These are phyloP conservation scores for Aureobasidium sp. DNA, from an alignment of 2,329 filamentous ascomycete genomes.

Conservation along the genomic window DNA sequence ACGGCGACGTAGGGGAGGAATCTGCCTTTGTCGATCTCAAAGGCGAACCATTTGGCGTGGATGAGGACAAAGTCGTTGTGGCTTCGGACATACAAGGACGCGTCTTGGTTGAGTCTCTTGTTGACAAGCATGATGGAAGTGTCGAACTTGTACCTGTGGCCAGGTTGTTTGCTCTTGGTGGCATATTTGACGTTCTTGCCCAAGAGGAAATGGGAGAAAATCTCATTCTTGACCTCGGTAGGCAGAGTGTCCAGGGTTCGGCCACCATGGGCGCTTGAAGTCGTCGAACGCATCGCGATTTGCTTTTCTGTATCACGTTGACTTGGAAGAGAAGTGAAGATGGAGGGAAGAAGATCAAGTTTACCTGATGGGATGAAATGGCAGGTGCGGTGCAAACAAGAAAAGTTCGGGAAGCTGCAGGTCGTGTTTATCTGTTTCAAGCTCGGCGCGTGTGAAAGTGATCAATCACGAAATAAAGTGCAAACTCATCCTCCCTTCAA, in stretches of 20 bases:
- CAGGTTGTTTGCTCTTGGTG: background rate
- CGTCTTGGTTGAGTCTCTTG: slow-evolving; percentile 2
- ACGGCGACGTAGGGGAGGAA: background rate
- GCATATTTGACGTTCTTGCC: slow-evolving; percentile 4
- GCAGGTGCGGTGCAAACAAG: background rate
- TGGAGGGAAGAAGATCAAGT: background rate
- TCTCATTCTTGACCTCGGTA: background rate
- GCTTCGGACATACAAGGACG: slow-evolving; percentile 1
- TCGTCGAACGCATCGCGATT: background rate
- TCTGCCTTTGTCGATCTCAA: slow-evolving; percentile 9
- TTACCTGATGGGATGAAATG: background rate
- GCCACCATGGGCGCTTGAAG: slow-evolving; percentile 1
- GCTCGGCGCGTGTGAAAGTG: background rate
- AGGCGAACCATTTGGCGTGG: background rate
- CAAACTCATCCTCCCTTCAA: background rate
- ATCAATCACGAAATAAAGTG: background rate
- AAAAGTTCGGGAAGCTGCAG: background rate
- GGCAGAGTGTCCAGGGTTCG: background rate
- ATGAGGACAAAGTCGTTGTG: slow-evolving; percentile 7
- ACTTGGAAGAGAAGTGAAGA: background rate
- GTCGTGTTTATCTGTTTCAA: background rate
- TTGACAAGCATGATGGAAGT: slow-evolving; percentile 5
- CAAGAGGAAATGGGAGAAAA: slow-evolving; percentile 8
- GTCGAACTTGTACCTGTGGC: slow-evolving; percentile 3
- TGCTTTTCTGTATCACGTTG: background rate